A percentile compares a stretch with the other conserved stretches of the same genome.
Evolutionary conservation across 1,139 yeast genomes (phyloP).

Genomic region (Saccharomycopsis hybrid): DNA sequence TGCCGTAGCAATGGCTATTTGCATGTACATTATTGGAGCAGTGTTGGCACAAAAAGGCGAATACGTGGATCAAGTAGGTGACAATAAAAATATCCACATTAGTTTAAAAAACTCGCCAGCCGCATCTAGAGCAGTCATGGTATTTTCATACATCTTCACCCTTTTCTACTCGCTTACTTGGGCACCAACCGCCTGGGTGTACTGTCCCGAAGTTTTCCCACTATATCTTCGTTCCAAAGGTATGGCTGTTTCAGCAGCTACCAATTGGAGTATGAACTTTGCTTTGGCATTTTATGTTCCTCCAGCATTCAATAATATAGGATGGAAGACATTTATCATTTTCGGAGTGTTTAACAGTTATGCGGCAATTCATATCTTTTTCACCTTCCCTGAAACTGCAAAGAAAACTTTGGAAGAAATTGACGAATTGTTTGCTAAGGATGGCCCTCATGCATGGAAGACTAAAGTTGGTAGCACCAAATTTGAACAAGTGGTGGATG

Average conservation of each 20-base stretch:
- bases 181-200: slow-evolving; percentile 39
- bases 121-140: too few relatives aligned
- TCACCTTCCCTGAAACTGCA: slow-evolving; percentile 65
- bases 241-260: slow-evolving; percentile 41
- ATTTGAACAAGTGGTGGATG: too few relatives aligned
- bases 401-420: slow-evolving; percentile 58
- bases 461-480: too few relatives aligned
- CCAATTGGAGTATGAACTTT: slow-evolving; percentile 46
- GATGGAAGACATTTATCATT: slow-evolving; percentile 39
- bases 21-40: slow-evolving; percentile 36
- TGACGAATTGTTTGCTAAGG: slow-evolving; percentile 45
- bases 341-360: slow-evolving; percentile 35
- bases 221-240: slow-evolving; percentile 38
- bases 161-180: slow-evolving; percentile 35
- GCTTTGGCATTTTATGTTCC: slow-evolving; percentile 45
- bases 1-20: slow-evolving; percentile 36
- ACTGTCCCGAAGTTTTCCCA: slow-evolving; percentile 41
- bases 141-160: slow-evolving; percentile 35
- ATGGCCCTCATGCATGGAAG: too few relatives aligned
- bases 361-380: slow-evolving; percentile 54
- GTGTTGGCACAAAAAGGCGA: slow-evolving; percentile 40
- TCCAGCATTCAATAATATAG: slow-evolving; percentile 35
- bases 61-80: slow-evolving; percentile 32
- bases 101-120: too few relatives aligned
- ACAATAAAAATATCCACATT: too few relatives aligned